Evolutionary conservation across 768 basidiomycete genomes (phyloP), one percentile per base, ranked within the genome.

Genomic region (Trametes villosa): DNA sequence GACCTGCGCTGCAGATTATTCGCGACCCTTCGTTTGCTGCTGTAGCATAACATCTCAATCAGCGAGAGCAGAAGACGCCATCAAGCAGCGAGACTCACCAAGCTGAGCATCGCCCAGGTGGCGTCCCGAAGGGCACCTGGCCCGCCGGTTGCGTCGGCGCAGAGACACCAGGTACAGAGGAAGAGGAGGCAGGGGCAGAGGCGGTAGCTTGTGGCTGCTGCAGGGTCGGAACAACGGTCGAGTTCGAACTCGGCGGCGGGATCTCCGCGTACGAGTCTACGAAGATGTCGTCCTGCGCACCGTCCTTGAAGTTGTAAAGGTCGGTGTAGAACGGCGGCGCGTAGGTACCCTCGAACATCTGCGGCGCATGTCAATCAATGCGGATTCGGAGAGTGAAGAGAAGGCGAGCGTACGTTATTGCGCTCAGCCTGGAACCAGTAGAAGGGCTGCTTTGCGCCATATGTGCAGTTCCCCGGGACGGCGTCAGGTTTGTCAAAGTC

Each of bases 281-380:
- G 71, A 92, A 91, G 62, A 91, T 90, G 70, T 91, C 88, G 59
- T 81, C 70, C 70, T 93, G 91, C 0, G 89, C 76, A 9, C 91
- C 90, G 67, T 92, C 85, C n/a, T 66, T 62, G 71, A 89, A 92
- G 66, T 87, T 86, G 78, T 89, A 92, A 18, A 84, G 73, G 59
- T 83, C 81, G 65, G 80, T 84, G 73, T 92, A 92, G 57, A 81
- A 80, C 0, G 86, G 87, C 18, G 86, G 87, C 13, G 85, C 75
- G 67, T 79, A 83, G 0, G 78, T 70, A 47, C 83, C 86, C 71
- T 88, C 87, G 60, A 86, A 86, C 83, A 89, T 86, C 86, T 87
- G 36, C 18, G 27, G 18, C 12, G 33, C 26, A 33, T 44, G 11
- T 2, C 15, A 5, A 11, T 20, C 15, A n/a, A n/a, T 53, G 18